A percentile compares a stretch with the other conserved stretches of the same genome.
Conservation (phyloP, 148 eudicot species). For the Diospyros lotus region DNA sequence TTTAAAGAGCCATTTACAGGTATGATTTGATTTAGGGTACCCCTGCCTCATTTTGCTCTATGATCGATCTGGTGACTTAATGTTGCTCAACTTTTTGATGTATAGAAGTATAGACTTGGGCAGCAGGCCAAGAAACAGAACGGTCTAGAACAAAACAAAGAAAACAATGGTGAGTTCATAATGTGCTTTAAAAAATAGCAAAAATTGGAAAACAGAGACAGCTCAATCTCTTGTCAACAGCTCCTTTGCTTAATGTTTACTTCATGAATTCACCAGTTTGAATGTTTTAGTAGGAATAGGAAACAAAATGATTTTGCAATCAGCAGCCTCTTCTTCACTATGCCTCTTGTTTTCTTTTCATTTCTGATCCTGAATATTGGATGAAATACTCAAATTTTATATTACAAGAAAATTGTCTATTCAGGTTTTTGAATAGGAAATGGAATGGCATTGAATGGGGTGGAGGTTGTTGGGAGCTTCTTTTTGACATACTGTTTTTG, state of each 20-base stretch:
- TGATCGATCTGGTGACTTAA: not conserved
- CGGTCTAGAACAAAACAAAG: slow-evolving; percentile 25
- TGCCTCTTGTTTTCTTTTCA: not conserved
- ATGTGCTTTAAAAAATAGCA: not conserved
- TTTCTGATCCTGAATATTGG: not conserved
- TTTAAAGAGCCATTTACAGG: slow-evolving; percentile 89
- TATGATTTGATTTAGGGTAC: slow-evolving; percentile 10
- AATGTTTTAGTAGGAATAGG: too few relatives aligned
- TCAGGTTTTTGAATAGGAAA: too few relatives aligned
- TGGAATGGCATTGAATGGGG: too few relatives aligned
- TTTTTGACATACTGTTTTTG: too few relatives aligned
- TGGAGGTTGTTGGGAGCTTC: too few relatives aligned
- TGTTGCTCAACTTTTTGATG: not conserved
- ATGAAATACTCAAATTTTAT: not conserved
- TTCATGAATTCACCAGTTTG: too few relatives aligned
- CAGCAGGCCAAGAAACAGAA: slow-evolving; percentile 45
- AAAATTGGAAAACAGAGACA: too few relatives aligned
- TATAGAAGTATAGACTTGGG: slow-evolving; percentile 59
- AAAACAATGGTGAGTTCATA: slow-evolving; percentile 32
- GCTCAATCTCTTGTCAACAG: too few relatives aligned
- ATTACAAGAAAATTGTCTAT: too few relatives aligned
- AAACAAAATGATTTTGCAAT: not conserved
- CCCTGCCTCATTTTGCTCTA: not conserved
- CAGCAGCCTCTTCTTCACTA: not conserved
- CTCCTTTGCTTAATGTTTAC: too few relatives aligned